Evolutionary conservation across 1,284 basidiomycete genomes (phyloP).

Genomic region (Sporisorium reilianum): DNA sequence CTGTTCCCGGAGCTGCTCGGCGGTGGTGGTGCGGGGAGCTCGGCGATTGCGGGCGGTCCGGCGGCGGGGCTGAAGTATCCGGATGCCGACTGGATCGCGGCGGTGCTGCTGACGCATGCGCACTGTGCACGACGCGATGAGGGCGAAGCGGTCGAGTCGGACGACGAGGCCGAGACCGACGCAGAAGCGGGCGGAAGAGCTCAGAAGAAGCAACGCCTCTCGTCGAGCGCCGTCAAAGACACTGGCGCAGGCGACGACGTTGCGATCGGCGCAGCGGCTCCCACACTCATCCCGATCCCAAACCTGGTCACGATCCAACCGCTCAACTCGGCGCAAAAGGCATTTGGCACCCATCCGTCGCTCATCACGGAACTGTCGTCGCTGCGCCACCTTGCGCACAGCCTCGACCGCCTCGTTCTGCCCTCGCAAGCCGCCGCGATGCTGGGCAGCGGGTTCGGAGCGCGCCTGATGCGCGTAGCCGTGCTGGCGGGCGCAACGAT

Average conservation of each 20-base stretch:
- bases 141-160: conserved; percentile 36
- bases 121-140: conserved; percentile 21
- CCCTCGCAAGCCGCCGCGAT: conserved; percentile 54
- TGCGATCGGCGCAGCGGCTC: conserved; percentile 8
- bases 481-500: conserved; percentile 45
- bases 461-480: conserved; percentile 46
- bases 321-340: conserved; percentile 38
- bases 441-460: conserved; percentile 39
- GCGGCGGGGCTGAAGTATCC: conserved; percentile 48
- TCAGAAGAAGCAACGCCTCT: conserved; percentile 28
- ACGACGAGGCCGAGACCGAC: conserved; percentile 28
- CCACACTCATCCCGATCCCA: conserved; percentile 29
- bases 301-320: conserved; percentile 52
- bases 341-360: conserved; percentile 37
- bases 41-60: conserved; percentile 27
- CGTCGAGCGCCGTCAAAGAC: conserved; percentile 21
- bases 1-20: conserved; percentile 54
- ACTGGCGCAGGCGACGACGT: conserved; percentile 13
- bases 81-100: conserved; percentile 42
- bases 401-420: conserved; percentile 45
- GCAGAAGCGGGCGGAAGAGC: conserved; percentile 6
- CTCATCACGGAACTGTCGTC: conserved; percentile 54
- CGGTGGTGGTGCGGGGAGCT: conserved; percentile 25
- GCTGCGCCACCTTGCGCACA: conserved; percentile 48
- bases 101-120: conserved; percentile 42